Evolutionary conservation across 345 rosid species (phyloP).

Genomic region (Jatropha curcas): DNA sequence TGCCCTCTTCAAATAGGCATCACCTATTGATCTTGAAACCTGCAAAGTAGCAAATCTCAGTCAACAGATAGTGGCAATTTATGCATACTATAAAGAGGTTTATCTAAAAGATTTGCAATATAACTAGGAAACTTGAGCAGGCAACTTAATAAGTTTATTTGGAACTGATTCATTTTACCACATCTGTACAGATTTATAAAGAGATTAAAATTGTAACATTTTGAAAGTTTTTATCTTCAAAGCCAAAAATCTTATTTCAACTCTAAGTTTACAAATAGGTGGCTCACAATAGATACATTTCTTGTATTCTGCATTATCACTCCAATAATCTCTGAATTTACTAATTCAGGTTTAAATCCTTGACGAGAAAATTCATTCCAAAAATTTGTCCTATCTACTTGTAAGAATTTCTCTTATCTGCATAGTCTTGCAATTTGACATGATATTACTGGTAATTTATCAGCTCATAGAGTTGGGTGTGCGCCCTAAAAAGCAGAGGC

Average conservation of each 20-base stretch:
- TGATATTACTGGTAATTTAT: background rate
- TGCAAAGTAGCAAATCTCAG: constrained; percentile 28
- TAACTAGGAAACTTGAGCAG: too few relatives aligned
- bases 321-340: too few relatives aligned
- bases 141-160: too few relatives aligned
- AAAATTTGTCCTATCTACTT: background rate
- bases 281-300: background rate
- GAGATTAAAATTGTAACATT: background rate
- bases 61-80: constrained; percentile 11
- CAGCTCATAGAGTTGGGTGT: background rate
- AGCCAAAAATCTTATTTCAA: too few relatives aligned
- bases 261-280: background rate
- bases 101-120: too few relatives aligned
- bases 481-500: background rate
- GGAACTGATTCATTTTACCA: background rate
- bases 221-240: too few relatives aligned
- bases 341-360: background rate
- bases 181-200: background rate
- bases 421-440: background rate
- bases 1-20: constrained; percentile 82
- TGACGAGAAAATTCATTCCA: background rate
- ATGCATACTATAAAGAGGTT: too few relatives aligned
- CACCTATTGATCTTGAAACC: constrained; percentile 95
- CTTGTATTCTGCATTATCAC: background rate
- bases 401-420: too few relatives aligned